Percentiles rank a stretch among this genome's conserved stretches.
Evolutionary conservation across 192 early-diverging fungal genomes (phyloP).

Genomic region (Backusella mclennaniae): DNA sequence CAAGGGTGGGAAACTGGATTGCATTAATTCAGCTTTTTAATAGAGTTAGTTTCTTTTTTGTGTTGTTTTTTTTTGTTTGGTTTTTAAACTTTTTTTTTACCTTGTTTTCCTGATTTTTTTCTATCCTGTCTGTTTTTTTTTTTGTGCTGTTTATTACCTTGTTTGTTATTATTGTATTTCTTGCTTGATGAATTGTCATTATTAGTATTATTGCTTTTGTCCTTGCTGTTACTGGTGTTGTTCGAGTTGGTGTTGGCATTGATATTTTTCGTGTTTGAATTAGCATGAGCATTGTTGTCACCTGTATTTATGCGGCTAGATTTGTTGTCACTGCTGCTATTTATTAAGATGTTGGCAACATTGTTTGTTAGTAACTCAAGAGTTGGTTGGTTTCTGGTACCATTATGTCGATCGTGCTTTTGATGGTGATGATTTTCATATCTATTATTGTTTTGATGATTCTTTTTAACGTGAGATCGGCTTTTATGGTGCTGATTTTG

Average conservation of each 20-base stretch:
- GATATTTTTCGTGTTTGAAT: neutral
- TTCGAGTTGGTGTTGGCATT: neutral
- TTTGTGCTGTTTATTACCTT: neutral
- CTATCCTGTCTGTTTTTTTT: neutral
- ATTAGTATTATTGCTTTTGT: neutral
- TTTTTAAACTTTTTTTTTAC: neutral
- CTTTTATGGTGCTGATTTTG: neutral
- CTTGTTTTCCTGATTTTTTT: neutral
- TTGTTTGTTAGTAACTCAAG: neutral
- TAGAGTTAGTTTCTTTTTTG: neutral
- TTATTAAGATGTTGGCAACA: neutral
- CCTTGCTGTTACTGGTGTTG: neutral
- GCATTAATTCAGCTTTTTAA: conserved; percentile 2
- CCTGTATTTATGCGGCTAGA: neutral
- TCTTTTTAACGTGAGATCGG: neutral
- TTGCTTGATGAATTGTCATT: neutral
- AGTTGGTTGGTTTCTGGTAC: neutral
- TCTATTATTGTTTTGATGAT: neutral
- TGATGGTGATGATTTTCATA: neutral
- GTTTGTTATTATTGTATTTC: neutral
- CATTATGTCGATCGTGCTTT: neutral
- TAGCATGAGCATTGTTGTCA: neutral
- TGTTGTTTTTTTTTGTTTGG: neutral
- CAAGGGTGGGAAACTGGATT: conserved; percentile 10
- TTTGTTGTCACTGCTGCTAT: neutral